Base-by-base conservation (phyloP, 2,329 filamentous ascomycete genomes). In the Furcasterigmium sp. region DNA sequence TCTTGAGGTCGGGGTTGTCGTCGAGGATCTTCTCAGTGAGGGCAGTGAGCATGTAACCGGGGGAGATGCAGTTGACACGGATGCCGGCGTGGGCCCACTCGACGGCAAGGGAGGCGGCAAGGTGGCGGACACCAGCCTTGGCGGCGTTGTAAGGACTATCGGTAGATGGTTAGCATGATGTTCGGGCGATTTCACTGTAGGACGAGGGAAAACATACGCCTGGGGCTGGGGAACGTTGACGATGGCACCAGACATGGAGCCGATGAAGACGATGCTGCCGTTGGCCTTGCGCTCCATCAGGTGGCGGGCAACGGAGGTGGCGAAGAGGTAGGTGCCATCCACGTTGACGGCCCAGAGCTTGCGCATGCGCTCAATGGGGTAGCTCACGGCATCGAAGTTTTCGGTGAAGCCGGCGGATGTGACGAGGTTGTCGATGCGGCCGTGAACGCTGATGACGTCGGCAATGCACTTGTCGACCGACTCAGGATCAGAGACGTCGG, bases 381-480 rank as follows among this genome's bases (percentile, higher is more conserved):
- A 97, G 53, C 84, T 82, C 56, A 91, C 85, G 37, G 91, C 91
- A 56, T 94, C 85, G 59, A 90, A 94, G 72, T 96, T 96, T 72
- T 96, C 91, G 13, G 88, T 93, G 70, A 97, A 95, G 37, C 91
- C 91, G 39, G 91, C 91, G n/a, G 89, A 94, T 20, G 91, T 96
- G 56, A 97, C 91, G 20, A 97, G 78, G 65, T 88, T 84, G 68
- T 95, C 90, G 54, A 96, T 89, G 64, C 86, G 85, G 65, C 84
- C 84, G 61, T 95, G 91, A 46, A 77, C 67, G 39, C 70, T 56
- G 40, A 91, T 61, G 52, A 91, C 77, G 47, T 89, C 84, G 29
- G 73, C 70, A 52, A 96, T 75, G 54, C 85, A 85, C 25, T 72
- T 65, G 45, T 86, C 82, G 49, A 96, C 91, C 7, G 87, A 91